Base-by-base conservation (phyloP, 805 yeast genomes). In the Cyberlindnera bimundalis region DNA sequence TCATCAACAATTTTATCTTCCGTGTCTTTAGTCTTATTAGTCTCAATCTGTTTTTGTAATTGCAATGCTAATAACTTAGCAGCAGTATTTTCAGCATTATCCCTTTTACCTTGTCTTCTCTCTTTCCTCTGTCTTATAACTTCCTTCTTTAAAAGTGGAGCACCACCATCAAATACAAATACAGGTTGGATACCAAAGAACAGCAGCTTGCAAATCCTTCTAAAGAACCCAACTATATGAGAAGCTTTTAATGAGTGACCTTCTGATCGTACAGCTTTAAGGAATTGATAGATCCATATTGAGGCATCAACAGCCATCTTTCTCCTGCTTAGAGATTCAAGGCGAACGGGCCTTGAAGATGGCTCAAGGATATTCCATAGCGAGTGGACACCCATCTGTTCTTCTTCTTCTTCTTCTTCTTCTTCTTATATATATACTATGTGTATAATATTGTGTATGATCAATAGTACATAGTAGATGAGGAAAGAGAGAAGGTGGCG, bases 211-310 rank as follows among this genome's bases (percentile, higher is more conserved):
- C 98, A 90, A 13, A 93, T 89, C 40, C 99, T 72, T 47, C 98
- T 67, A 61, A 91, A 91, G 55, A 93, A 93, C 8, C 99, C 99
- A n/a, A 89, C 85, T 15, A 93, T 78, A 60, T 93, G 99, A 0
- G 96, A 82, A 46, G 80, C 84, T 23, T 74, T 71, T 45, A 90
- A 60, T 1, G 86, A 76, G 44, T 83, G 77, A 7, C 98, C 99
- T 23, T 84, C 83, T 29, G 89, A 96, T 51, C 98, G 73, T 17
- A 93, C 95, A 1, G 98, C 98, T 60, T 91, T 93, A 48, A 93
- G 68, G 57, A 93, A 93, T 61, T 93, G 99, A 59, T 93, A 93
- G 40, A 93, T 84, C 99, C 99, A 93, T 48, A 93, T 93, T 2
- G 98, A 91, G 1, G 99, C 99, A 69, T 93, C 99, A 7, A 93